These are phyloP conservation scores for Eucalyptus sp. DNA, from an alignment of 345 rosid species.

Conservation along the genomic window DNA sequence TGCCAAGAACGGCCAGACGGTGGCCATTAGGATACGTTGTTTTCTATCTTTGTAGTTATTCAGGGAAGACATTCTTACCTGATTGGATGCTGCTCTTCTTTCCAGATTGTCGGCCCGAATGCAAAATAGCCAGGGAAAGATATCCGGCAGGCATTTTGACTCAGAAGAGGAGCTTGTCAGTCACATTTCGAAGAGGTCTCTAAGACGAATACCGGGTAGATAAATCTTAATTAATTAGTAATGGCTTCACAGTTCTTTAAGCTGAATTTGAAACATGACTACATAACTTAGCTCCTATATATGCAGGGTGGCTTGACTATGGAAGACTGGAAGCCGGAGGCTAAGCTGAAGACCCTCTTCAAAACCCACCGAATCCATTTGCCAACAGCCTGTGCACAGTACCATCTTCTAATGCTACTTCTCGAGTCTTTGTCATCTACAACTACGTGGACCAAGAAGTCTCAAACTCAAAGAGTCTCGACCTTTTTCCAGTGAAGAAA, in stretches of 20 bases:
- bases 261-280: not conserved
- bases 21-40: constrained; percentile 2
- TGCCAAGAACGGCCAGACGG: constrained; percentile 70
- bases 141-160: constrained; percentile 82
- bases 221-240: not conserved
- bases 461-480: not conserved
- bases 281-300: too few relatives aligned
- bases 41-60: not conserved
- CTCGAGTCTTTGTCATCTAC: not conserved
- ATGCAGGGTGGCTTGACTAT: too few relatives aligned
- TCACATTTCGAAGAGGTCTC: constrained; percentile 62
- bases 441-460: not conserved
- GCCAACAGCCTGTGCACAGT: not conserved
- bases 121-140: constrained; percentile 67
- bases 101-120: constrained; percentile 55
- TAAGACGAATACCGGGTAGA: constrained; percentile 50
- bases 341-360: not conserved
- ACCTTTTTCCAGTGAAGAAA: not conserved
- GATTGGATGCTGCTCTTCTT: not conserved
- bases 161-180: constrained; percentile 71
- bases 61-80: not conserved
- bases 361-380: not conserved
- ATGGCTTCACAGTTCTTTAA: not conserved
- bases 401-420: not conserved
- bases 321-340: too few relatives aligned